These are phyloP conservation scores for Colletotrichum costaricense DNA, from an alignment of 2,329 filamentous ascomycete species.

Conservation along the genomic window DNA sequence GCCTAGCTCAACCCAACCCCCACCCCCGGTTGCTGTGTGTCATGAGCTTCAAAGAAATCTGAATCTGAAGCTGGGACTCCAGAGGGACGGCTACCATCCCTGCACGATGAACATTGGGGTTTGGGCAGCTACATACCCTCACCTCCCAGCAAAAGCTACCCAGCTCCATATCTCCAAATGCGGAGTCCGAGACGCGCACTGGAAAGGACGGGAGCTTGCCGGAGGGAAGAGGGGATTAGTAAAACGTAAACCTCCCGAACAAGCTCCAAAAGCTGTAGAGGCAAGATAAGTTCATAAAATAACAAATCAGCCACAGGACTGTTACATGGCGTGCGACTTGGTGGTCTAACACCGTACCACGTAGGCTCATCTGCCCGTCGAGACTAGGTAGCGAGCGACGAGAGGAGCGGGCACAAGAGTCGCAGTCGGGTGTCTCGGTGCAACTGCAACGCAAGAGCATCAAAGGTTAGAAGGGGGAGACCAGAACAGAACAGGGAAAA, in stretches of 20 bases:
- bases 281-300: conserved; percentile 5
- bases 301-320: conserved; percentile 5
- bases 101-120: neutral
- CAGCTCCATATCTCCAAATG: conserved; percentile 30
- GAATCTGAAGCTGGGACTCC: conserved; percentile 6
- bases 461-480: neutral
- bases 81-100: conserved; percentile 7
- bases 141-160: neutral
- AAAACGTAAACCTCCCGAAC: conserved; percentile 20
- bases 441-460: conserved; percentile 15
- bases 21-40: neutral
- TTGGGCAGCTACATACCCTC: neutral
- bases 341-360: neutral
- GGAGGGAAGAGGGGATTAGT: conserved; percentile 10
- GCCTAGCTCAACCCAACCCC: neutral
- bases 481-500: neutral
- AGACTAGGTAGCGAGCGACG: neutral
- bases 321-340: conserved; percentile 21
- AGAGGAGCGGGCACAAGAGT: conserved; percentile 16
- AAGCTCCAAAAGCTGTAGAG: neutral
- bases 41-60: conserved; percentile 1
- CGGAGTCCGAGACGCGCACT: conserved; percentile 27
- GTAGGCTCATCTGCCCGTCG: conserved; percentile 16
- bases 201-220: conserved; percentile 24
- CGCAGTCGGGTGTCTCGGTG: conserved; percentile 30